A percentile compares a stretch with the other conserved stretches of the same genome.
Evolutionary conservation across 2,329 filamentous ascomycete species (phyloP).

Genomic region (Diaporthe aspalathi): DNA sequence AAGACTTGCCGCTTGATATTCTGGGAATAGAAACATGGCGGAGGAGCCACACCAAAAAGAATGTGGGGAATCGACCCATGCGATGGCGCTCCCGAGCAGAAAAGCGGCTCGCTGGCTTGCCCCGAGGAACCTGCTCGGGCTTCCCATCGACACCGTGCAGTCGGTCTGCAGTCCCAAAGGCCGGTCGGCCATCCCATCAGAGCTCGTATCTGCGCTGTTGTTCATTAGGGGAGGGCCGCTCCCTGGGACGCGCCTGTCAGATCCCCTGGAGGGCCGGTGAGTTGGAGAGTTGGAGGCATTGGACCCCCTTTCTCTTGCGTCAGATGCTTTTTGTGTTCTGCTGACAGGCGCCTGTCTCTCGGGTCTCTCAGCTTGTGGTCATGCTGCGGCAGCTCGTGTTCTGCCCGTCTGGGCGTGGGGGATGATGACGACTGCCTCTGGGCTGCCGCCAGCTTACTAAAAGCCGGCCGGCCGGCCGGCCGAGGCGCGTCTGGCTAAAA

Average conservation of each 20-base stretch:
- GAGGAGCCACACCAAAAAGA: constrained; percentile 2
- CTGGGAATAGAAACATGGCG: constrained; percentile 28
- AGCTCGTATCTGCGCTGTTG: constrained; percentile 25
- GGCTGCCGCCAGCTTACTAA: not conserved
- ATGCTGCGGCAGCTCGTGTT: constrained; percentile 13
- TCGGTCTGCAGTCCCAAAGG: not conserved
- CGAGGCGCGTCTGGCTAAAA: not conserved
- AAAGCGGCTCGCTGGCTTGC: not conserved
- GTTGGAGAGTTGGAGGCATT: constrained; percentile 4
- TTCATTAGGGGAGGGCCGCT: constrained; percentile 14
- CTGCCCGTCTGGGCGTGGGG: not conserved
- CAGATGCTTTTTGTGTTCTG: constrained; percentile 2
- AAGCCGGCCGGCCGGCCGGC: not conserved
- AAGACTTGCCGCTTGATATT: constrained; percentile 11
- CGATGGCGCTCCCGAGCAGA: not conserved
- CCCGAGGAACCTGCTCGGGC: not conserved
- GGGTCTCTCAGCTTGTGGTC: not conserved
- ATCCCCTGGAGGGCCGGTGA: not conserved
- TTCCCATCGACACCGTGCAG: constrained; percentile 20
- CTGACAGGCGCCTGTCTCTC: not conserved
- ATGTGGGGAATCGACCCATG: constrained; percentile 29
- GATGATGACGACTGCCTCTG: not conserved
- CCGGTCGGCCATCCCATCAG: constrained; percentile 7
- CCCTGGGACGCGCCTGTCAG: constrained; percentile 7
- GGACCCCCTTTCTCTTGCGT: constrained; percentile 29